Evolutionary conservation across 345 rosid species (phyloP), one percentile per base, ranked within the genome.

Genomic region (Geranium brycei): DNA sequence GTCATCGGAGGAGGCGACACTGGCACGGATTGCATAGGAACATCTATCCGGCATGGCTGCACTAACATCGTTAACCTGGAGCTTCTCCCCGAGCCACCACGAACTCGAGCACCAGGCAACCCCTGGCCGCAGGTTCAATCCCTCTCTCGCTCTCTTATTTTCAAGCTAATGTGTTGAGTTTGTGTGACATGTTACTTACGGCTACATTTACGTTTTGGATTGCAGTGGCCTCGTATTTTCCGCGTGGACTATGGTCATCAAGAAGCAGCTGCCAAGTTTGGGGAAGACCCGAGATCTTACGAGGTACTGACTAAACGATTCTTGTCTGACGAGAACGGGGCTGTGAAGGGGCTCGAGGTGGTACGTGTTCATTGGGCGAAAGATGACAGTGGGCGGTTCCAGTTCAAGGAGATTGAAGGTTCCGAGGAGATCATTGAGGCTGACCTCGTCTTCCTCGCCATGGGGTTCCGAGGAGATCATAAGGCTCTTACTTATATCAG

Each of bases 1-100:
- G 99, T 95, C 69, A 95, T 95, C 64, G 99, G 99, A 60, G 99
- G 99, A 70, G 99, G 99, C 35, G 99, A 95, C 77, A 95, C 99
- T 0, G 99, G 99, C 8, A 95, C 97, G 8, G 99, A 95, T 80
- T 95, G 99, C 71, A 84, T 95, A 4, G 99, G 96, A 62, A 95
- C 99, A 59, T 95, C 99, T 6, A 85, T 95, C 66, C 88, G 99
- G 17, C 99, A 95, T 73, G 97, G 96, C 31, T 95, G 99, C 72
- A 81, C 57, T 67, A 79, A 73, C 70, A 14, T 95, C 0, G 82
- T 87, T 31, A 95, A 95, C 73, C 78, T 95, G 7, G 99, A 95
- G 83, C 97, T 95, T 68, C 91, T 91, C 62, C 91, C 99, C 35
- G 84, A 87, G 80, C 97, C 99, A 55, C 97, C 99, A 12, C 63